Conservation (phyloP, 352 stramenopile genomes). For the Phytophthora aleatoria region DNA sequence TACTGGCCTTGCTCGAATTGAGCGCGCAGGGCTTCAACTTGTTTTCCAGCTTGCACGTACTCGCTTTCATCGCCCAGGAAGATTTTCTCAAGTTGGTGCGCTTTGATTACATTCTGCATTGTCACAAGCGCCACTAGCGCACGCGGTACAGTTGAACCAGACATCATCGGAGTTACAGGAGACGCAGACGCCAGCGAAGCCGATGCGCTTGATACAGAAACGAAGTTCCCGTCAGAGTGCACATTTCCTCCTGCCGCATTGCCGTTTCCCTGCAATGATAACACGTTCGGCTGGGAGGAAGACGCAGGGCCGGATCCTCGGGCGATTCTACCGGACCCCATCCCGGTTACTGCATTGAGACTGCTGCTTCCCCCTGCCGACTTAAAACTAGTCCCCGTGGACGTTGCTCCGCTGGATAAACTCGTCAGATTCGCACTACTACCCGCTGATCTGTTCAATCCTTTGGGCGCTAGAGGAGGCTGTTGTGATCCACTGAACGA, state of each 20-base stretch:
- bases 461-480: constrained; percentile 39
- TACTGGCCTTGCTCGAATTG: constrained; percentile 73
- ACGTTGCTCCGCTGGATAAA: constrained; percentile 19
- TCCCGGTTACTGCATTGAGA: constrained; percentile 26
- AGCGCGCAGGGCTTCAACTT: constrained; percentile 62
- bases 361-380: constrained; percentile 32
- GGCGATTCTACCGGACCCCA: constrained; percentile 23
- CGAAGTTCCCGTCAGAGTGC: constrained; percentile 30
- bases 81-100: constrained; percentile 70
- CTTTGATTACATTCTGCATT: constrained; percentile 75
- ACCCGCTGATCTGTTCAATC: constrained; percentile 23
- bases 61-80: constrained; percentile 65
- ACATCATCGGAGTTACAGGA: constrained; percentile 47
- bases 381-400: constrained; percentile 20
- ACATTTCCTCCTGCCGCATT: constrained; percentile 10
- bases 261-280: constrained; percentile 24
- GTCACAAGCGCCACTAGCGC: constrained; percentile 73
- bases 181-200: constrained; percentile 37
- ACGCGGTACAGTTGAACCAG: constrained; percentile 38
- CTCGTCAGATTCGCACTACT: constrained; percentile 34
- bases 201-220: constrained; percentile 48
- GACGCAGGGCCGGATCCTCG: constrained; percentile 19
- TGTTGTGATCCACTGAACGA: constrained; percentile 42
- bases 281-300: constrained; percentile 29
- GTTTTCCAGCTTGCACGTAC: constrained; percentile 57